A percentile compares a stretch with the other conserved stretches of the same genome.
These are phyloP conservation scores for Yarrowia osloensis DNA, from an alignment of 805 yeast species.

Conservation along the genomic window DNA sequence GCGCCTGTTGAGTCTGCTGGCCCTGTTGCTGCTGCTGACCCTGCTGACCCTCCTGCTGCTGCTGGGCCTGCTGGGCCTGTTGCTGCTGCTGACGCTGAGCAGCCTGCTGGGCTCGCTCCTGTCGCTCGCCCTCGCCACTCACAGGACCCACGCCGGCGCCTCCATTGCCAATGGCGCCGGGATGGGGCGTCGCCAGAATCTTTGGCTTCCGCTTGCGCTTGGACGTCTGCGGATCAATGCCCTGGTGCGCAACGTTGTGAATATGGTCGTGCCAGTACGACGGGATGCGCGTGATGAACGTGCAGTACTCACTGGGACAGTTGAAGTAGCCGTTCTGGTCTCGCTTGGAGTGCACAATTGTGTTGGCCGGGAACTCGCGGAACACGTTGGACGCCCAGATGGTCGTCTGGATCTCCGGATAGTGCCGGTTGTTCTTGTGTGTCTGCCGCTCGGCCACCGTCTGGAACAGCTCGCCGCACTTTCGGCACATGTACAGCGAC, in stretches of 20 bases:
- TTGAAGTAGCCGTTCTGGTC: constrained; percentile 36
- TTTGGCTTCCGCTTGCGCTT: constrained; percentile 32
- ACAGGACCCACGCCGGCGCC: constrained; percentile 27
- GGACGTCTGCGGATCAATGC: constrained; percentile 38
- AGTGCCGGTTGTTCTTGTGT: constrained; percentile 39
- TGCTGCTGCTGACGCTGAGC: constrained; percentile 24
- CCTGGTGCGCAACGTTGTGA: constrained; percentile 37
- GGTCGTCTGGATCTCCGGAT: constrained; percentile 34
- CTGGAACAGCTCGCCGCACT: constrained; percentile 37
- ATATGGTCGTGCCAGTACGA: constrained; percentile 38
- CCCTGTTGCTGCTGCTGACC: constrained; percentile 11
- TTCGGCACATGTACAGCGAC: constrained; percentile 37
- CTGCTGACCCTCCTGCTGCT: constrained; percentile 13
- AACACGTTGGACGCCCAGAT: constrained; percentile 34
- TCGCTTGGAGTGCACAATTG: constrained; percentile 33
- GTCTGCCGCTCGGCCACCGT: constrained; percentile 39
- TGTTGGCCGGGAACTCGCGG: constrained; percentile 34
- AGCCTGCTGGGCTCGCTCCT: constrained; percentile 22
- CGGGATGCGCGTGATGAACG: constrained; percentile 39
- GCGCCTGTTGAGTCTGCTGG: constrained; percentile 1
- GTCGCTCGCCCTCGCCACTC: constrained; percentile 19
- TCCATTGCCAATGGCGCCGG: constrained; percentile 16
- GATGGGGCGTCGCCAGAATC: constrained; percentile 19
- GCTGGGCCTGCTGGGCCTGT: constrained; percentile 12
- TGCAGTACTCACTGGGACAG: constrained; percentile 37